These are phyloP conservation scores for Prunus mira DNA, from an alignment of 306 rosid genomes.

Conservation along the genomic window DNA sequence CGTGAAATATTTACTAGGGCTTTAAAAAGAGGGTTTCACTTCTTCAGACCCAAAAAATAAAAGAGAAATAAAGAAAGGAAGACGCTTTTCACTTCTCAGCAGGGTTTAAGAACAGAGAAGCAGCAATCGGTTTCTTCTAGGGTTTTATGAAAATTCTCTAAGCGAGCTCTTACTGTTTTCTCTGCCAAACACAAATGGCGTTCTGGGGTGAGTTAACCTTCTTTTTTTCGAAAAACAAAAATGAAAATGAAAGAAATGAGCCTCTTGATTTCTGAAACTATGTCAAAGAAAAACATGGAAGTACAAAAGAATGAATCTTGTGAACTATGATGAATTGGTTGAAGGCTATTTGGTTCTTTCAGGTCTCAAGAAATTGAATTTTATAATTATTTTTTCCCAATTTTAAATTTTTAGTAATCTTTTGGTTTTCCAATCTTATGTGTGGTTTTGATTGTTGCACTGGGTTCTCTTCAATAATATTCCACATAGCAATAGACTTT, in stretches of 20 bases:
- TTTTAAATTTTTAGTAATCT: background rate
- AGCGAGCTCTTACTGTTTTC: background rate
- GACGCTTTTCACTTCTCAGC: background rate
- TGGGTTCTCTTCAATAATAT: background rate
- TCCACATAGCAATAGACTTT: background rate
- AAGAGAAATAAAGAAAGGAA: no score
- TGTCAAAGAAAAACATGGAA: background rate
- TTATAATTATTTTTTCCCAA: background rate
- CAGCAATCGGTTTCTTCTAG: background rate
- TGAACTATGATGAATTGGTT: background rate
- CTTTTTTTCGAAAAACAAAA: background rate
- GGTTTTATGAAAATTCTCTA: background rate
- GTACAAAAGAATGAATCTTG: background rate
- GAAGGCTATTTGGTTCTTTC: background rate
- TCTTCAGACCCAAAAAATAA: no score
- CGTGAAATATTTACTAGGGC: background rate
- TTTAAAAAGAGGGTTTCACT: no score
- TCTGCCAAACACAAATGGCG: slow-evolving; percentile 40
- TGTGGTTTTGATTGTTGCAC: no score
- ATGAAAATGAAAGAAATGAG: background rate
- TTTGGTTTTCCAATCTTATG: background rate
- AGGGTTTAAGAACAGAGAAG: background rate
- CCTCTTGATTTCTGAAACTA: background rate
- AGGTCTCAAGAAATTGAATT: background rate
- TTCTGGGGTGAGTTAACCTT: slow-evolving; percentile 61